Evolutionary conservation across 148 eudicot species (phyloP).

Genomic region (Fagopyrum homotropicum): DNA sequence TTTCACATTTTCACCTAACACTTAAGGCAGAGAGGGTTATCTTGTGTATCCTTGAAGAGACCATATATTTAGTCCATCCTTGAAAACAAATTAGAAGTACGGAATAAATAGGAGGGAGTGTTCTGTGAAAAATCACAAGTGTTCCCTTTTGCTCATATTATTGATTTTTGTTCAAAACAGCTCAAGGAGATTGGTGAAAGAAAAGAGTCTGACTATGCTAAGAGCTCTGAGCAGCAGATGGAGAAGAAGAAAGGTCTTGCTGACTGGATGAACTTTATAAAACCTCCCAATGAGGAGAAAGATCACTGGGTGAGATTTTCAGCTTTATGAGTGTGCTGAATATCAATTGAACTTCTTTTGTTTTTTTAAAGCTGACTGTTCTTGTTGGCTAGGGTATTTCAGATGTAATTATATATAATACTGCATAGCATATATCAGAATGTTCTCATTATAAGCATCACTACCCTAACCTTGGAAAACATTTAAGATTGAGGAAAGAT

Average conservation of each 20-base stretch:
- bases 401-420: not conserved
- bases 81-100: not conserved
- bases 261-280: conserved; percentile 66
- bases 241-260: conserved; percentile 80
- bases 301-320: conserved; percentile 70
- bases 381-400: not conserved
- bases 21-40: not conserved
- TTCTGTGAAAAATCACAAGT: not conserved
- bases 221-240: conserved; percentile 44
- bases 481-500: not conserved
- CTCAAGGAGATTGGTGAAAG: conserved; percentile 89
- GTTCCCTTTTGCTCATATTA: not conserved
- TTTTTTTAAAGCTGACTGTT: not conserved
- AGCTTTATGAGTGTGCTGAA: not conserved
- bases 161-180: conserved; percentile 25
- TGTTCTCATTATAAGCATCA: not conserved
- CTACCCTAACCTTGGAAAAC: not conserved
- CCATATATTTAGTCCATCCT: not conserved
- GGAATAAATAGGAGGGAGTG: not conserved
- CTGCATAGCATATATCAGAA: not conserved
- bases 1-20: too few relatives aligned
- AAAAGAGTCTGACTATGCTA: conserved; percentile 46
- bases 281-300: conserved; percentile 86
- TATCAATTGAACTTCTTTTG: not conserved
- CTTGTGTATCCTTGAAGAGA: too few relatives aligned